These are phyloP conservation scores for Eucalyptus cladocalyx DNA, from an alignment of 345 rosid species.

Conservation along the genomic window DNA sequence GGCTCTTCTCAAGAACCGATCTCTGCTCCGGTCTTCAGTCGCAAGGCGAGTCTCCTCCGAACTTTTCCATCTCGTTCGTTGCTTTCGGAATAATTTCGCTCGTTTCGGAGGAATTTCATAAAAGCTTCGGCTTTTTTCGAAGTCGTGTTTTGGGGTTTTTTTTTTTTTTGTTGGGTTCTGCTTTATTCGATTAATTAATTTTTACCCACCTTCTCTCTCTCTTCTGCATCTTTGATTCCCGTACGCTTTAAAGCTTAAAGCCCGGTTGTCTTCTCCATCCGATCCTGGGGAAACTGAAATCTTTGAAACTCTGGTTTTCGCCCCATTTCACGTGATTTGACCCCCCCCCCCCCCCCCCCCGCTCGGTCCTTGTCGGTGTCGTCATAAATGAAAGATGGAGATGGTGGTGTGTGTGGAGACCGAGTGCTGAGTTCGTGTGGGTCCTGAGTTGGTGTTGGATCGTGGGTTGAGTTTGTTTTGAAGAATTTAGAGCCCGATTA, in stretches of 20 bases:
- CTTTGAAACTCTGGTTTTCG: not conserved
- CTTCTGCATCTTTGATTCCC: conserved; percentile 6
- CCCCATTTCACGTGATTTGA: not conserved
- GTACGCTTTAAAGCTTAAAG: conserved; percentile 18
- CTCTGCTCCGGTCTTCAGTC: not conserved
- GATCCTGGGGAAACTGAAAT: not conserved
- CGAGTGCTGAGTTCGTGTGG: conserved; percentile 6
- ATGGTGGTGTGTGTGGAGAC: conserved; percentile 16
- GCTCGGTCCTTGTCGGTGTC: not conserved
- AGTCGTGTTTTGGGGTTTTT: not conserved
- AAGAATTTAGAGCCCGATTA: conserved; percentile 10
- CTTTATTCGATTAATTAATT: not conserved
- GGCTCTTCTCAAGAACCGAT: not conserved
- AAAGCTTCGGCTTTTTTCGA: not conserved
- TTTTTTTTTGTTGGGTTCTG: not conserved
- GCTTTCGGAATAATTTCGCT: not conserved
- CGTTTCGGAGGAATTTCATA: not conserved
- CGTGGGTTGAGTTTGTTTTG: not conserved
- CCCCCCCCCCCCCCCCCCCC: not conserved
- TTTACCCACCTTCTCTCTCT: not conserved
- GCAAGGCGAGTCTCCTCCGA: conserved; percentile 22
- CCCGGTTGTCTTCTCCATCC: conserved; percentile 1
- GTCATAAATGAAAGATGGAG: not conserved
- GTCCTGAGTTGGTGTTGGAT: not conserved
- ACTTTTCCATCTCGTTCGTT: conserved; percentile 5